phyloP scores from a whole-genome alignment of 192 early-diverging fungal species.

The Podila minutissima region DNA sequence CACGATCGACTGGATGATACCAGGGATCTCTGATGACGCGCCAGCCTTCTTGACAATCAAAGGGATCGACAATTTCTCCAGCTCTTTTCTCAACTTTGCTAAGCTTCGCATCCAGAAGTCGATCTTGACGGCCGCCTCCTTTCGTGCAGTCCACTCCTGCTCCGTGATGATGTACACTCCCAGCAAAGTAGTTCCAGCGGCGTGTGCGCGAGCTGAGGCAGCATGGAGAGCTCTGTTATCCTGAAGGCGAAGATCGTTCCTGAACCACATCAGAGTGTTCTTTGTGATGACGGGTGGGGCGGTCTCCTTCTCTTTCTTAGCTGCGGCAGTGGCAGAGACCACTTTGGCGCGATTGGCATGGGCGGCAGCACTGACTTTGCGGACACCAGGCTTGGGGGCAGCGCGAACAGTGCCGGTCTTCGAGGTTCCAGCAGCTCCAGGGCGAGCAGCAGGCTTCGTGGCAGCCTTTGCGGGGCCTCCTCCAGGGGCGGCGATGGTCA shows the following conservation, averaged over 20 bases:
- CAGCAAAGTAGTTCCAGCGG: constrained; percentile 27
- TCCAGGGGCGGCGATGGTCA: constrained; percentile 29
- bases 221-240: constrained; percentile 54
- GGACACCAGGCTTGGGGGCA: constrained; percentile 40
- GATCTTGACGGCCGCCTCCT: constrained; percentile 61
- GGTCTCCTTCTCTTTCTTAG: constrained; percentile 49
- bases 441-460: neutral
- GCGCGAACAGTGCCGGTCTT: constrained; percentile 40
- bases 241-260: constrained; percentile 56
- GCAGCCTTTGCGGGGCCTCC: neutral
- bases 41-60: constrained; percentile 56
- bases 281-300: constrained; percentile 33
- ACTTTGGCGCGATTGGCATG: constrained; percentile 19
- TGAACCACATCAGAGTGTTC: constrained; percentile 61
- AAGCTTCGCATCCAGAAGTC: constrained; percentile 65
- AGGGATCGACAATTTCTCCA: constrained; percentile 55
- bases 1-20: constrained; percentile 42
- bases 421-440: constrained; percentile 15
- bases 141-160: constrained; percentile 62
- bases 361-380: constrained; percentile 31
- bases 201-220: constrained; percentile 24
- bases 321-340: neutral
- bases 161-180: constrained; percentile 64
- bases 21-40: constrained; percentile 29
- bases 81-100: constrained; percentile 29